Conservation (phyloP, 192 early-diverging fungal species). For the Coemansia sp. region DNA sequence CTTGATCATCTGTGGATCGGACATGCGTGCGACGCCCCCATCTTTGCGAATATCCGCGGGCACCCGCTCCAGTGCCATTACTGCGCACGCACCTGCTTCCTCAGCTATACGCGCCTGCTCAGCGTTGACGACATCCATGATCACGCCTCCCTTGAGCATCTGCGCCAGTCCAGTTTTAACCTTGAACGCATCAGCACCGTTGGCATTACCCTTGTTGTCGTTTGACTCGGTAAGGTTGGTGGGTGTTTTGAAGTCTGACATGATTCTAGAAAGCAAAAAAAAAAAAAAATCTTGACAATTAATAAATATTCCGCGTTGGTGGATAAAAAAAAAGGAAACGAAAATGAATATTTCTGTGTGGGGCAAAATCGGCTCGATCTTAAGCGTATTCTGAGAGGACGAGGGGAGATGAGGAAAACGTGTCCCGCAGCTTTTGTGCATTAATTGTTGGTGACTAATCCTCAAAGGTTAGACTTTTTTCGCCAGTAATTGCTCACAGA, state of each 20-base stretch:
- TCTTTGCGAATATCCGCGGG: constrained; percentile 98
- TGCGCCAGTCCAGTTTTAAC: constrained; percentile 96
- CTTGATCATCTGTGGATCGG: constrained; percentile 95
- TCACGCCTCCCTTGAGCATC: constrained; percentile 98
- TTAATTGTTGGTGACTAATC: background rate
- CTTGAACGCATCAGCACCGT: constrained; percentile 58
- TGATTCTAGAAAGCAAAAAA: background rate
- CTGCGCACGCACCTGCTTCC: constrained; percentile 93
- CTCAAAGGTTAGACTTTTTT: background rate
- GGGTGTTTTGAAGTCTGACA: constrained; percentile 57
- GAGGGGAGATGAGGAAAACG: background rate
- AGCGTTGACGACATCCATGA: constrained; percentile 98
- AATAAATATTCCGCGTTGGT: background rate
- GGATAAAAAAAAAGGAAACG: constrained; percentile 3
- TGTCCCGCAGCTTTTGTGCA: background rate
- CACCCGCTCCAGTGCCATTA: constrained; percentile 97
- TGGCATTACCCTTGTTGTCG: constrained; percentile 9
- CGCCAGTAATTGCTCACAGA: background rate
- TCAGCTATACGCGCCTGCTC: constrained; percentile 98
- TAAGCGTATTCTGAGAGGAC: background rate
- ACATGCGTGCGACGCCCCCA: constrained; percentile 97
- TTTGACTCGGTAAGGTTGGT: constrained; percentile 59
- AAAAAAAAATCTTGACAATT: background rate
- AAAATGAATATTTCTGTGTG: background rate
- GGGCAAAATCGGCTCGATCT: background rate